Conservation (phyloP, 192 early-diverging fungal genomes). For the Podila minutissima region DNA sequence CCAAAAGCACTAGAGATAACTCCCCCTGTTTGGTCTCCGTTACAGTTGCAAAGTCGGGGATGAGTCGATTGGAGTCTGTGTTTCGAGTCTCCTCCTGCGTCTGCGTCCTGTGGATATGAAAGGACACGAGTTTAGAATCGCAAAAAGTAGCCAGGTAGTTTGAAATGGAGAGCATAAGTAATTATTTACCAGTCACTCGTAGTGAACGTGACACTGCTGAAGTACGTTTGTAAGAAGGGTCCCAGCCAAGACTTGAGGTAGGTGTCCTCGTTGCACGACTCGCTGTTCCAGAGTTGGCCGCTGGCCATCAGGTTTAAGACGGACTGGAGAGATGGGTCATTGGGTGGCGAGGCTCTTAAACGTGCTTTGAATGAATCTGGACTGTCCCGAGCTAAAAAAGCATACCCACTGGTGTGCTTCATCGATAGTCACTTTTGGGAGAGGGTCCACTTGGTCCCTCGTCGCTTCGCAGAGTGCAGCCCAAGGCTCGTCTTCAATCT, state of each 20-base stretch:
- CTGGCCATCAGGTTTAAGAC: background rate
- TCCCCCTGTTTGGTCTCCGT: no score
- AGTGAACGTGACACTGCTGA: background rate
- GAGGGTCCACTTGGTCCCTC: background rate
- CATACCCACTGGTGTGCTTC: constrained; percentile 6
- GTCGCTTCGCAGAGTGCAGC: background rate
- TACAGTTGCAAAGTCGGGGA: no score
- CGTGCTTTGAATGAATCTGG: background rate
- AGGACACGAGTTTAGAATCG: background rate
- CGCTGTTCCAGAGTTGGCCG: constrained; percentile 1
- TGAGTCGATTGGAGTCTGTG: background rate
- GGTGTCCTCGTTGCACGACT: background rate
- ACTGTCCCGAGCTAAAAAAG: background rate
- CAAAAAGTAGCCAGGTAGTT: no score
- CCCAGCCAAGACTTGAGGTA: background rate
- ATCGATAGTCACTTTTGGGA: background rate
- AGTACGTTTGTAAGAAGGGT: background rate
- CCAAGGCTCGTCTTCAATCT: constrained; percentile 10
- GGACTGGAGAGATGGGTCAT: background rate
- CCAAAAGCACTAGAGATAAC: no score
- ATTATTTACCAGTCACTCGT: background rate
- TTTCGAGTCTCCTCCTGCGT: constrained; percentile 5
- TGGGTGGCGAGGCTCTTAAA: background rate
- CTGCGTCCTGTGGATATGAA: background rate
- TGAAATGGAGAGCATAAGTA: background rate